These are phyloP conservation scores for Kwoniella sp. DNA, from an alignment of 768 basidiomycete genomes.

Conservation along the genomic window DNA sequence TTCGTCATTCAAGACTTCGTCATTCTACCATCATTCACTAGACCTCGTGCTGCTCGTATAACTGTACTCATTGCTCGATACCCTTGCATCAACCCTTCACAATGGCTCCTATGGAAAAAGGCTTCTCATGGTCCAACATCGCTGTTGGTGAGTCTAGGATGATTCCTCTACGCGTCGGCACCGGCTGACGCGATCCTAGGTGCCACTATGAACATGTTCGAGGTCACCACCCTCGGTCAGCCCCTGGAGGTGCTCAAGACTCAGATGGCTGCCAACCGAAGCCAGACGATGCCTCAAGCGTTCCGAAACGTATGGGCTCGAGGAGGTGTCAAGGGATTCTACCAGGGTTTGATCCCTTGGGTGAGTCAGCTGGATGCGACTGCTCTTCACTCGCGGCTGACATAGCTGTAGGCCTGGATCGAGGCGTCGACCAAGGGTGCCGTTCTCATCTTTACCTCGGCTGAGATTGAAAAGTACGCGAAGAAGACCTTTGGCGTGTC, in stretches of 20 bases:
- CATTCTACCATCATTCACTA: too few species aligned
- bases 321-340: constrained; percentile 84
- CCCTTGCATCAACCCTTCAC: constrained; percentile 7
- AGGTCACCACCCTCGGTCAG: constrained; percentile 98
- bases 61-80: neutral
- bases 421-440: constrained; percentile 98
- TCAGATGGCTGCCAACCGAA: constrained; percentile 97
- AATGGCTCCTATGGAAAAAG: constrained; percentile 58
- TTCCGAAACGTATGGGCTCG: constrained; percentile 81
- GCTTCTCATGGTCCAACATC: constrained; percentile 52
- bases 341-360: constrained; percentile 99
- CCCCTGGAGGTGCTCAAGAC: constrained; percentile 98
- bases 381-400: neutral
- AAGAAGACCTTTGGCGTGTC: constrained; percentile 64
- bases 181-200: constrained; percentile 54
- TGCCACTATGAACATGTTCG: constrained; percentile 88
- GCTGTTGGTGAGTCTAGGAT: constrained; percentile 48
- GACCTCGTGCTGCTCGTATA: too few species aligned
- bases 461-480: constrained; percentile 75
- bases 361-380: constrained; percentile 55
- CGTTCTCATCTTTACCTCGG: constrained; percentile 90
- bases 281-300: constrained; percentile 83
- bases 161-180: neutral
- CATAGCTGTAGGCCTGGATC: constrained; percentile 78
- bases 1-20: too few species aligned